Evolutionary conservation across 1,284 basidiomycete species (phyloP), one percentile per base, ranked within the genome.

Genomic region (Ceratobasidium sp.): DNA sequence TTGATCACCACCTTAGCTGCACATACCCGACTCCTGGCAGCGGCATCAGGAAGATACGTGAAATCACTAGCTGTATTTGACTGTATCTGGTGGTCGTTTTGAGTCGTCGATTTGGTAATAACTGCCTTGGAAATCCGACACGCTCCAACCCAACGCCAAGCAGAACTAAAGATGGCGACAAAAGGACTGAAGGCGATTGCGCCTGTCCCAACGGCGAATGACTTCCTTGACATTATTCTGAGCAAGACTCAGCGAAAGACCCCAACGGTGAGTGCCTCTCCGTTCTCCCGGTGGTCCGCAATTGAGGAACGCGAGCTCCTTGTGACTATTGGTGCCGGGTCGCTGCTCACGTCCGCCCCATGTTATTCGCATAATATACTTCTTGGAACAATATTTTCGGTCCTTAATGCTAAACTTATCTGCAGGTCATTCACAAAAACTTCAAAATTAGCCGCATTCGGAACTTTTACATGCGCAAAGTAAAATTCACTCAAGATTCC

Each of bases 391-490:
- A 45, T 47, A 20, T 22, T 25, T n/a, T 31, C 35, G 22, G 42
- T 34, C 35, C 38, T 47, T 47, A 20, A 22, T 47, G 45, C 45
- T 47, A 22, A 52, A 40, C 32, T 20, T 29, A 7, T 67, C 31
- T 31, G 3, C 72, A 93, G 91, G 91, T 93, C 74, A 96, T 97
- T 77, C 94, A 96, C 80, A 95, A 95, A 84, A 98, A 98, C 84
- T 98, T 97, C 85, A 98, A 99, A 84, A 99, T 99, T 79, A 94
- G 92, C 72, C 89, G 94, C 68, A 96, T 95, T 78, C 87, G 94
- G 69, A 90, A 92, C 75, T 92, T 98, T 79, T 98, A 99, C 81
- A 98, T 98, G 96, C 89, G 96, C 79, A 99, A 98, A 81, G 96
- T 99, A 81, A 99, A 98, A 82, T 99, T 98, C 80, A 97, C 96